Base-by-base conservation (phyloP, 257 asterid genomes). In the Knoxia roxburghii region DNA sequence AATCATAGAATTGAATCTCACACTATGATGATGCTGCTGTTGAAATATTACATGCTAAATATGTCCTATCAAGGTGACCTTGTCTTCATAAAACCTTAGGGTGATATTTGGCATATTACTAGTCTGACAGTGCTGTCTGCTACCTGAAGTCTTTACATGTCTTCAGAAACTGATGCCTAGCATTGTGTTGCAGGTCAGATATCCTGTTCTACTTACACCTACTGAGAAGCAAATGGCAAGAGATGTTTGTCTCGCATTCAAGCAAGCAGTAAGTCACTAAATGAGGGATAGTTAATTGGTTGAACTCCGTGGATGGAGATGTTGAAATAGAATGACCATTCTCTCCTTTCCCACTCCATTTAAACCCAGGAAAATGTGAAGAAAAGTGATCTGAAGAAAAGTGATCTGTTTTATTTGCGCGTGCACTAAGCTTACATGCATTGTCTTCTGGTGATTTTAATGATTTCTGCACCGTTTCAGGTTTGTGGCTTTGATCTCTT, bases 401-500 rank as follows among this genome's bases (percentile, higher is more conserved):
- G 62, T 33, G 35, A 61, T 35, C 54, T 60, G 59, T 29, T 24
- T 35, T 11, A 21, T 18, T 39, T 67, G 20, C 12, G n/a, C 39
- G 3, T 30, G 41, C 45, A 33, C 59, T 17, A 61, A 7, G 41
- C 11, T 32, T 41, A 37, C 8, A n/a, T 40, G 9, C 15, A n/a
- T 27, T 7, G 9, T 57, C 27, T 50, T 50, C 14, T 41, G 60
- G 10, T 14, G 33, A 66, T 41, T 17, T 15, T 40, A 4, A 10
- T 64, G 61, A 54, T 33, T 18, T 57, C 51, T 53, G 45, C 6
- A 14, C 43, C 15, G 33, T 63, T 74, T 69, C 97, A 93, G 99
- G 99, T 93, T 75, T 93, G 99, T 81, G 99, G 99, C 59, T 93
- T 93, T 73, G 99, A 93, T 81, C 96, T 93, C 73, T 84, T 93